phyloP scores from a whole-genome alignment of 441 rosid genomes.

The Omphalea diandra region DNA sequence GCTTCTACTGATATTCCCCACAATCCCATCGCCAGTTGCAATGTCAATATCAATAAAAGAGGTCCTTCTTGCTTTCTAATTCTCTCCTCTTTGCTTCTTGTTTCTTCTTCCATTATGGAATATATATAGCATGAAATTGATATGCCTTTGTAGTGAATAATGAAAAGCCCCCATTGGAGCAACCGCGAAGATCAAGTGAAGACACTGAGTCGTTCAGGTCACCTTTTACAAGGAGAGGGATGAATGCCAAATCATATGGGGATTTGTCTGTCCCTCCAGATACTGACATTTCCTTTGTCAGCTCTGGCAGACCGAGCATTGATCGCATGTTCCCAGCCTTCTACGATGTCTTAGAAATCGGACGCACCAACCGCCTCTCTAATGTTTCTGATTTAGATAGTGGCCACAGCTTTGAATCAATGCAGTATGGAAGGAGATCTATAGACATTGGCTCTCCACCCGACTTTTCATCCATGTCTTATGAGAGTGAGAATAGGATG shows the following conservation, averaged over 20 bases:
- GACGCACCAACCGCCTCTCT: slow-evolving; percentile 32
- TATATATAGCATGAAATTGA: not conserved
- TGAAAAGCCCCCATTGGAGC: slow-evolving; percentile 8
- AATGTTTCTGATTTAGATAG: slow-evolving; percentile 39
- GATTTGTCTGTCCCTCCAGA: slow-evolving; percentile 34
- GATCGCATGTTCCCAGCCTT: slow-evolving; percentile 40
- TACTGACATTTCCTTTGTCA: slow-evolving; percentile 59
- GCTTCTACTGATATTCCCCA: not conserved
- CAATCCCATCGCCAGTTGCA: not conserved
- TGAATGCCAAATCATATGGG: slow-evolving; percentile 9
- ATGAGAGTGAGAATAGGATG: slow-evolving; percentile 27
- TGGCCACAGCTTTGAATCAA: slow-evolving; percentile 30
- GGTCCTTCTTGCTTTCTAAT: not conserved
- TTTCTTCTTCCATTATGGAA: not conserved
- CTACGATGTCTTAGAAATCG: slow-evolving; percentile 38
- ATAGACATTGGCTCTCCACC: slow-evolving; percentile 35
- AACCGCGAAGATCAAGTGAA: not conserved
- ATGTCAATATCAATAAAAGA: not conserved
- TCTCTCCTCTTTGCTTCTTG: slow-evolving; percentile 5
- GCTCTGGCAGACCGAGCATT: slow-evolving; percentile 56
- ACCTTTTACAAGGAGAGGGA: slow-evolving; percentile 3
- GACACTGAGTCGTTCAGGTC: slow-evolving; percentile 10
- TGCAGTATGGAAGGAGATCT: slow-evolving; percentile 36
- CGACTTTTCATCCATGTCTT: slow-evolving; percentile 39
- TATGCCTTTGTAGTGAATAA: slow-evolving; percentile 31